Evolutionary conservation across 257 asterid species (phyloP), one percentile per base, ranked within the genome.

Genomic region (Salvia rosmarinus): DNA sequence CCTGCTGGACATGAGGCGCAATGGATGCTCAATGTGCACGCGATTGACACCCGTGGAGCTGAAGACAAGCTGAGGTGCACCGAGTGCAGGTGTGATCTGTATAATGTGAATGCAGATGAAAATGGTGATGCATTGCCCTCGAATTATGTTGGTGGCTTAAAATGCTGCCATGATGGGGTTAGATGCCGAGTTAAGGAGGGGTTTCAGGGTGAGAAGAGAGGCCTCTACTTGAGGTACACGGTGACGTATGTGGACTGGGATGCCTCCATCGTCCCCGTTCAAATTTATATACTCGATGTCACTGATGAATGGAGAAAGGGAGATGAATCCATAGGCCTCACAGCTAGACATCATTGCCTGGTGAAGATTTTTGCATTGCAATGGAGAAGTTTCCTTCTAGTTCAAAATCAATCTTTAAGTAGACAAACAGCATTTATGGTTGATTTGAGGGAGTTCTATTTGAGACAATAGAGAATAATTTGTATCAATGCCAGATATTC

Each of bases 1-100:
- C 96, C 98, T 3, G 64, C 57, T 40, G 98, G 91, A 4, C 87
- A 80, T 20, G 98, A 90, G 75, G 96, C 87, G 78, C 69, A 59
- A 20, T 92, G 96, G 96, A 4, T 84, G 81, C 85, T 90, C 46
- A 88, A 88, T 66, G 88, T 92, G 32, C 98, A 92, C 12, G 96
- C 93, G 4, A 92, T 92, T 40, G 98, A 92, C 74, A 90, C 95
- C 4, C 82, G 97, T 9, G 97, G 93, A 40, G 92, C 82, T 9
- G 85, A 60, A 12, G 91, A 92, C 66, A 80, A 72, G 82, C 30
- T 78, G 71, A 96, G 97, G 9, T 92, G 98, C 85, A 87, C 84
- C 1, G 98, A 92, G 73, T 92, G 97, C 69, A 77, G 84, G 75
- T 87, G 96, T 64, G 89, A 85, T 78, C 81, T 93, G 16, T 93